Percentiles rank a stretch among this genome's conserved stretches.
Evolutionary conservation across 2,329 filamentous ascomycete species (phyloP).

Genomic region (Hirsutella rhossiliensis): DNA sequence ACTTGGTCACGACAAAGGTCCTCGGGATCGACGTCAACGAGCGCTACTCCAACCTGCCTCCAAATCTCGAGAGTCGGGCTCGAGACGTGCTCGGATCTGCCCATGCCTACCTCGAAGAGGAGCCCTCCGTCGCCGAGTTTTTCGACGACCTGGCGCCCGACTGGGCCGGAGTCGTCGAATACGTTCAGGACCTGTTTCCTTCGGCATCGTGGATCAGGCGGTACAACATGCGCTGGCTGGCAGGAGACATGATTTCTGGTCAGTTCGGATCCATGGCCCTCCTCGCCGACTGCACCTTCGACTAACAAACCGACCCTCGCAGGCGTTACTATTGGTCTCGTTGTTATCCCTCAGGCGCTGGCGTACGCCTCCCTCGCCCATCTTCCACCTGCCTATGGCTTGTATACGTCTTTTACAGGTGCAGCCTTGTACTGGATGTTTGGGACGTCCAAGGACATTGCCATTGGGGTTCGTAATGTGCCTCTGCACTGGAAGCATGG

Average conservation of each 20-base stretch:
- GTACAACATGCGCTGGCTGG: conserved; percentile 63
- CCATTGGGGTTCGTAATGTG: conserved; percentile 45
- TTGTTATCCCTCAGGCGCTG: conserved; percentile 71
- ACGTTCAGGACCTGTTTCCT: conserved; percentile 46
- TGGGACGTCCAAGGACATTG: conserved; percentile 76
- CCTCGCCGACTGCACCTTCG: not conserved
- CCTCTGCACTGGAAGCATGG: not conserved
- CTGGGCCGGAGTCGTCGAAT: conserved; percentile 30
- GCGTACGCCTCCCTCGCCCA: conserved; percentile 64
- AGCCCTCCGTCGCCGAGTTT: conserved; percentile 55
- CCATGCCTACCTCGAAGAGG: conserved; percentile 43
- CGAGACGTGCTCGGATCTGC: conserved; percentile 12
- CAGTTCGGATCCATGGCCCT: conserved; percentile 9
- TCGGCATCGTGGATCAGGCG: conserved; percentile 56
- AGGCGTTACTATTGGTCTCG: conserved; percentile 43
- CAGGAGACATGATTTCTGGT: conserved; percentile 63
- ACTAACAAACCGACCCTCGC: not conserved
- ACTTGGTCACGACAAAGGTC: conserved; percentile 14
- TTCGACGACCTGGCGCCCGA: conserved; percentile 42
- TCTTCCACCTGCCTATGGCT: conserved; percentile 55
- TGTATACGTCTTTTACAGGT: conserved; percentile 76
- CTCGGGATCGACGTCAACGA: conserved; percentile 19
- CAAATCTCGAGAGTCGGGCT: conserved; percentile 13
- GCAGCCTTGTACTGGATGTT: conserved; percentile 75
- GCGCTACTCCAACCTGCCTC: conserved; percentile 13